Evolutionary conservation across 1,139 yeast genomes (phyloP).

Genomic region (Arxiozyma telluris): DNA sequence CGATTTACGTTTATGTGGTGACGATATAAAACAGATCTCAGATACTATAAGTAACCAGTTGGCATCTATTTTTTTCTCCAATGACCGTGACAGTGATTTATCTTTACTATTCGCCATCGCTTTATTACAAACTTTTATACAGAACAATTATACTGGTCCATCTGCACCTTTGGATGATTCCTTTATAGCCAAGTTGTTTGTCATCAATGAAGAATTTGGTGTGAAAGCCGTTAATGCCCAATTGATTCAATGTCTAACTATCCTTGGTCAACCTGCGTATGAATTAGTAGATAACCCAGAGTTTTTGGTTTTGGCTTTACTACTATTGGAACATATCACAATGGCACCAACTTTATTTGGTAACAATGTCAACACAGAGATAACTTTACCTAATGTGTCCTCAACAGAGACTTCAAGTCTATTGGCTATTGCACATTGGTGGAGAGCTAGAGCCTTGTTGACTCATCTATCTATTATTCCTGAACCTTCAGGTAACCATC

Average conservation of each 20-base stretch:
- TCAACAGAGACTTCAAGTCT: conserved; percentile 24
- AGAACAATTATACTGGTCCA: conserved; percentile 82
- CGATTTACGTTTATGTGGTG: neutral
- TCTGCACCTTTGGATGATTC: conserved; percentile 35
- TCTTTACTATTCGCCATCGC: conserved; percentile 40
- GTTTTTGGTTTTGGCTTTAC: conserved; percentile 40
- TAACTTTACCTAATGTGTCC: conserved; percentile 23
- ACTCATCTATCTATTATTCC: conserved; percentile 52
- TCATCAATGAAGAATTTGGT: neutral
- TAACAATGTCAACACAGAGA: conserved; percentile 13
- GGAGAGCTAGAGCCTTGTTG: conserved; percentile 62
- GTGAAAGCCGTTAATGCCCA: conserved; percentile 25
- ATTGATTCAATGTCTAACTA: conserved; percentile 34
- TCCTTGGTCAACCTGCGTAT: conserved; percentile 59
- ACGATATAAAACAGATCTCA: neutral
- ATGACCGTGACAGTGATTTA: neutral
- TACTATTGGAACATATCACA: conserved; percentile 44
- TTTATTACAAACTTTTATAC: conserved; percentile 60
- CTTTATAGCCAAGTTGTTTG: conserved; percentile 8
- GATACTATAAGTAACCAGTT: neutral
- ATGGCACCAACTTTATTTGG: conserved; percentile 29
- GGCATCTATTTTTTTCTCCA: neutral
- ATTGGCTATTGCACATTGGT: conserved; percentile 52
- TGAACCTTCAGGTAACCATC: conserved; percentile 44
- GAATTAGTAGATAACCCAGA: conserved; percentile 50